A percentile compares a stretch with the other conserved stretches of the same genome.
Evolutionary conservation across 306 rosid species (phyloP).

Genomic region (Astragalus glycyphyllos): DNA sequence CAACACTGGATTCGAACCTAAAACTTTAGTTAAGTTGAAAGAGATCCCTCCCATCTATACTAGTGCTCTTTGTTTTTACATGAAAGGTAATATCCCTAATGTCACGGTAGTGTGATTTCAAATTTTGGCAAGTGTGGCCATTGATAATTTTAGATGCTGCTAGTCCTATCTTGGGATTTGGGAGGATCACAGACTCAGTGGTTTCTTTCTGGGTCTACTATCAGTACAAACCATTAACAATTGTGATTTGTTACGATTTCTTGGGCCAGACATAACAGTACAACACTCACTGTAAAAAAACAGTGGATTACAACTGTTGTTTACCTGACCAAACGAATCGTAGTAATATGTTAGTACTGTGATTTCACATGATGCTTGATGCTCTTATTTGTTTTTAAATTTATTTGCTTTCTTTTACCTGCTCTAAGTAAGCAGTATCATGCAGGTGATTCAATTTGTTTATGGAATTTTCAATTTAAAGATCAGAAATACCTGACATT

Average conservation of each 20-base stretch:
- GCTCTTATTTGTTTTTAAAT: not conserved
- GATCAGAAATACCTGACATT: conserved; percentile 13
- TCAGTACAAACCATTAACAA: conserved; percentile 23
- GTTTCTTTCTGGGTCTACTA: conserved; percentile 38
- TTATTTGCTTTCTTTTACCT: conserved; percentile 23
- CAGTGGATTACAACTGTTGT: conserved; percentile 17
- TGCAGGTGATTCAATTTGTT: not conserved
- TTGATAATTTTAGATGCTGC: conserved; percentile 35
- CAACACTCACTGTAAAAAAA: conserved; percentile 14
- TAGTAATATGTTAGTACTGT: not conserved
- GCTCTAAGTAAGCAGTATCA: not conserved
- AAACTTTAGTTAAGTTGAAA: too few species aligned
- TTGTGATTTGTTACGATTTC: conserved; percentile 28
- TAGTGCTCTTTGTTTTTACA: too few species aligned
- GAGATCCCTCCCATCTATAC: too few species aligned
- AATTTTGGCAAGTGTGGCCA: conserved; percentile 15
- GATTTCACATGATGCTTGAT: conserved; percentile 34
- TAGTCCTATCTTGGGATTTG: conserved; percentile 40
- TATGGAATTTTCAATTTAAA: not conserved
- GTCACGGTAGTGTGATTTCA: conserved; percentile 33
- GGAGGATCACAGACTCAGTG: conserved; percentile 27
- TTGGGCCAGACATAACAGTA: conserved; percentile 31
- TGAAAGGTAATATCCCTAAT: conserved; percentile 14
- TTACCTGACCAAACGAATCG: conserved; percentile 1
- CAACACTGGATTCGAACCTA: too few species aligned